Evolutionary conservation across 148 eudicot species (phyloP), one percentile per base, ranked within the genome.

Genomic region (Suaeda aralocaspica): DNA sequence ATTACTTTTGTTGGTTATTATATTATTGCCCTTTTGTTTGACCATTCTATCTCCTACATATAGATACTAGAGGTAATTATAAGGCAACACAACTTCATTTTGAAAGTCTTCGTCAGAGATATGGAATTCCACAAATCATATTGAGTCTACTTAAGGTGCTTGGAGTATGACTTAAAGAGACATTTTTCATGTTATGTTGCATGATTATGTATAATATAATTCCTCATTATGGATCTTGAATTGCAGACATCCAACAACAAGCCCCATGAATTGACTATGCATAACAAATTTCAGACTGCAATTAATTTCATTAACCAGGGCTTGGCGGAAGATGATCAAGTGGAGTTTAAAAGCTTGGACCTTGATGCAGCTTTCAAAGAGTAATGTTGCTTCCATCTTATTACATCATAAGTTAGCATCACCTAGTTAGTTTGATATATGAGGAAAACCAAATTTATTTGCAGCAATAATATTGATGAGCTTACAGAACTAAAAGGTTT

Each of bases 131-230:
- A 41, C 85, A 87, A 29, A 81, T 91, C 67, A 76, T 94, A 46
- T 68, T 94, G 78, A 94, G 87, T 84, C 83, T 94, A 75, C 72
- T 91, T 44, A 94, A 91, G 99, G 97, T 91, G 60, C 46, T 22
- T 36, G 26, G 21, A 65, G n/a, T 31, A 64, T 45, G 64, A 21
- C 59, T 66, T 21, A n/a, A 46, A 29, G 44, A 45, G 0, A 53
- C 25, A n/a, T 9, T 53, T 10, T 22, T 48, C 13, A 21, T 11
- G 48, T 59, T 56, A 30, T 30, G 16, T 64, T 57, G 16, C 46
- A 18, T 15, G 66, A 58, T 57, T 19, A 25, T 36, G 36, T 29
- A 36, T 52, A 28, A 31, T 64, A 21, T 59, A 9, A 49, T 28
- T 48, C 66, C 46, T 41, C 50, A 21, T 49, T 15, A 59, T 36